Percentiles rank a stretch among this genome's conserved stretches.
Evolutionary conservation across 1,284 basidiomycete genomes (phyloP).

Genomic region (Pulchroboletus neoregius): DNA sequence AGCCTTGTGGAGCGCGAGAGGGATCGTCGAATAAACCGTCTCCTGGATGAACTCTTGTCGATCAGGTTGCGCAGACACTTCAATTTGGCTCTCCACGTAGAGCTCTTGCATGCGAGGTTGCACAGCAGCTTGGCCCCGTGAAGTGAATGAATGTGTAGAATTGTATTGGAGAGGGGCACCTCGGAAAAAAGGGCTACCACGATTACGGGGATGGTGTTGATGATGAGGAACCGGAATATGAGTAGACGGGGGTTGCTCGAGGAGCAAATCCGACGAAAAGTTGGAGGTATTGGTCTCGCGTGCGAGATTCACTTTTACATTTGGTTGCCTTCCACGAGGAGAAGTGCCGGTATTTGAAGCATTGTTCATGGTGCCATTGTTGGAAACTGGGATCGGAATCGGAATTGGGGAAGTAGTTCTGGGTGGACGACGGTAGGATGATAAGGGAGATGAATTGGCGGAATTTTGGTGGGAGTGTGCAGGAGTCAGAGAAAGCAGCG

Average conservation of each 20-base stretch:
- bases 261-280: constrained; percentile 38
- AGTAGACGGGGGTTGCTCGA: constrained; percentile 39
- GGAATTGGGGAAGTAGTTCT: constrained; percentile 46
- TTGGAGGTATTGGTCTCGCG: constrained; percentile 31
- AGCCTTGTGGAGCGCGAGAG: constrained; percentile 47
- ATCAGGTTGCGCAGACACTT: constrained; percentile 22
- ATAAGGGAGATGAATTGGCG: constrained; percentile 39
- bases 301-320: constrained; percentile 28
- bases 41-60: constrained; percentile 46
- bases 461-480: constrained; percentile 38
- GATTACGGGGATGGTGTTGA: constrained; percentile 33
- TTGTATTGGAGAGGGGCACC: constrained; percentile 33
- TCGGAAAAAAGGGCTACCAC: constrained; percentile 30
- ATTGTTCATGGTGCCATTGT: constrained; percentile 36
- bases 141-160: constrained; percentile 38
- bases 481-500: constrained; percentile 53
- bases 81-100: constrained; percentile 32
- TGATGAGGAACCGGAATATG: constrained; percentile 41
- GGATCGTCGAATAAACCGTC: constrained; percentile 60
- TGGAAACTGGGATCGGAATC: constrained; percentile 38
- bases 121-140: constrained; percentile 25
- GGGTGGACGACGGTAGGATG: constrained; percentile 40
- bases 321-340: constrained; percentile 33
- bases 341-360: constrained; percentile 35
- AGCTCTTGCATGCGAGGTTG: constrained; percentile 36